Conservation (phyloP, 2,329 filamentous ascomycete species). For the Alternaria rosae region DNA sequence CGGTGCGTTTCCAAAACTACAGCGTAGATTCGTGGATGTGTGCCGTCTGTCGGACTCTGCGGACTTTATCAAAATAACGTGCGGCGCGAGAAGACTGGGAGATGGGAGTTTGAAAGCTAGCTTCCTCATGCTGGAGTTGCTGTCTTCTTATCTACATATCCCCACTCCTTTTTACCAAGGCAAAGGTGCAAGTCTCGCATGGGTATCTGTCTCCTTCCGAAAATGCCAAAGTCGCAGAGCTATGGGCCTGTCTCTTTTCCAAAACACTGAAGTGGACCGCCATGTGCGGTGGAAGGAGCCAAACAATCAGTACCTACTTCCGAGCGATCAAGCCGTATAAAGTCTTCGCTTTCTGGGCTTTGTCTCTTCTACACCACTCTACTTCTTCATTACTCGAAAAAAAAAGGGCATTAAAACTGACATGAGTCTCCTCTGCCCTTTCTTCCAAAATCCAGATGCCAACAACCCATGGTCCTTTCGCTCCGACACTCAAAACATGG, state of each 20-base stretch:
- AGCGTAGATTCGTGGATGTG: no score
- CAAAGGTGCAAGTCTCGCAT: no score
- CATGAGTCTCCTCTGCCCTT: background rate
- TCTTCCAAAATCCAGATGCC: no score
- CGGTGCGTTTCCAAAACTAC: background rate
- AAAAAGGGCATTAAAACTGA: no score
- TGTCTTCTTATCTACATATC: background rate
- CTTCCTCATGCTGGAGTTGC: background rate
- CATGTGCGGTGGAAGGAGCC: background rate
- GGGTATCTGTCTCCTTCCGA: background rate
- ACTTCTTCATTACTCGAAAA: no score
- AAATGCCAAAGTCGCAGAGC: background rate
- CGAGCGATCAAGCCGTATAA: background rate
- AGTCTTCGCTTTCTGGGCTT: background rate
- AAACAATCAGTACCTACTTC: background rate
- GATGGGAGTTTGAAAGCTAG: background rate
- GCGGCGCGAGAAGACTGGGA: background rate
- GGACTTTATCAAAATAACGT: background rate
- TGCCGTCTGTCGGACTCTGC: background rate
- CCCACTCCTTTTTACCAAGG: background rate
- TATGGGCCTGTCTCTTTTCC: background rate
- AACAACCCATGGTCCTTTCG: background rate
- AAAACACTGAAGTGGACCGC: no score
- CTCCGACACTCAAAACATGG: background rate
- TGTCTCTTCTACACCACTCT: background rate